Base-by-base conservation (phyloP, 2,329 filamentous ascomycete genomes). In the Penicillium sp. region DNA sequence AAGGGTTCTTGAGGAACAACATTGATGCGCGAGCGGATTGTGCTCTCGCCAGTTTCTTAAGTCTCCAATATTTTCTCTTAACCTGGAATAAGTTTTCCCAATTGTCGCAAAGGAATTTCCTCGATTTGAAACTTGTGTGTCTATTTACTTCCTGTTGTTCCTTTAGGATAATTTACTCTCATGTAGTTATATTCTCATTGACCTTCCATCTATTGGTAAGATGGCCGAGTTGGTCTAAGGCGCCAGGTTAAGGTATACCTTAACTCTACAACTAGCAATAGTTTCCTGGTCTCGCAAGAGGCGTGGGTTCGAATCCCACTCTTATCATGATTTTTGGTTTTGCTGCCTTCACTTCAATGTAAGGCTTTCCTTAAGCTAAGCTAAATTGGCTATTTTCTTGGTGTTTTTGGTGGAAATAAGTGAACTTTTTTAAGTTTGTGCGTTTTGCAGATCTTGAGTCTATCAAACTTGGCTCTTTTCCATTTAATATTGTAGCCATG, bases 161-260 rank as follows among this genome's bases (percentile, higher is more conserved):
- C n/a, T n/a, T n/a, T n/a, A n/a, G n/a, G n/a, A n/a, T n/a, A n/a
- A n/a, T n/a, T n/a, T n/a, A n/a, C 10, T 11, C 8, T 38, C 5
- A 48, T 48, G 11, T 38, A 48, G 11, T 4, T 19, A 43, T 14
- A 11, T 6, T 35, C 3, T 17, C 0, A 1, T 10, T 1, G 0
- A 2, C 1, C 5, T n/a, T 12, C 1, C 38, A 50, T 35, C 19
- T 26, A 53, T 37, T 38, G 65, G 65, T 62, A 67, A 67, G 65
- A 67, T 67, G 65, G 65, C 65, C 65, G 65, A 67, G 65, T 67
- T 67, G 65, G 65, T 67, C 65, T 56, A 67, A 67, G 65, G 65
- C 65, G 65, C 66, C 64, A 67, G 65, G 65, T 67, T 67, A 67
- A 67, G 65, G 65, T 63, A 47, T 44, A 65, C 63, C 64, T 66